Base-by-base conservation (phyloP, 441 rosid species). In the Populus hybrid region DNA sequence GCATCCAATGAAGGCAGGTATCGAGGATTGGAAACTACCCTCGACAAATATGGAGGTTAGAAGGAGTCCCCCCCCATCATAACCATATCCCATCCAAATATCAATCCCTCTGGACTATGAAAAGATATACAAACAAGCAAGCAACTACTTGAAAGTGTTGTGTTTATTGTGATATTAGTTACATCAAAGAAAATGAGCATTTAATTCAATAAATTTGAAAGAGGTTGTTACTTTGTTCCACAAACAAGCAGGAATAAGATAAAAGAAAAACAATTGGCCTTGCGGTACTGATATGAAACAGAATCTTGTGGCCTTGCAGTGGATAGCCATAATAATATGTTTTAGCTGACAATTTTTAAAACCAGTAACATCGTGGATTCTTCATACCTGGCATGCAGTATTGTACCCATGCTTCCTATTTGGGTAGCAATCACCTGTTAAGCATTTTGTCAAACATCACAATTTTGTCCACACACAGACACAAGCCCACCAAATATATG, bases 401-500 rank as follows among this genome's bases (percentile, higher is more conserved):
- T 82, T 10, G 99, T 92, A 38, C 98, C 99, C 96, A 95, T 87
- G 35, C 92, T 82, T 84, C 93, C 99, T 76, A 93, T 87, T 81
- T 95, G 99, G 76, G 96, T 89, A 30, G 89, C 98, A 82, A 91
- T 86, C 69, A 93, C 93, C 99, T 93, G 88, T n/a, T 21, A 9
- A 80, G 36, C 77, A 82, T 72, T 75, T 50, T 57, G 69, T 7
- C 71, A 69, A 34, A 10, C 32, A 75, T 81, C 23, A 76, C 40
- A 78, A 35, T 53, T 36, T n/a, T 21, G 40, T 32, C 40, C 30
- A 72, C 28, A 78, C 12, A 77, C 18, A 70, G 3, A 24, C 18
- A 23, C 12, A 28, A 18, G 46, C 46, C 80, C 57, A 6, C 2
- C 8, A n/a, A 26, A 42, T 16, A 26, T 21, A 24, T 16, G 35